phyloP scores from a whole-genome alignment of 2,329 filamentous ascomycete genomes.

The Fusarium staphyleae region DNA sequence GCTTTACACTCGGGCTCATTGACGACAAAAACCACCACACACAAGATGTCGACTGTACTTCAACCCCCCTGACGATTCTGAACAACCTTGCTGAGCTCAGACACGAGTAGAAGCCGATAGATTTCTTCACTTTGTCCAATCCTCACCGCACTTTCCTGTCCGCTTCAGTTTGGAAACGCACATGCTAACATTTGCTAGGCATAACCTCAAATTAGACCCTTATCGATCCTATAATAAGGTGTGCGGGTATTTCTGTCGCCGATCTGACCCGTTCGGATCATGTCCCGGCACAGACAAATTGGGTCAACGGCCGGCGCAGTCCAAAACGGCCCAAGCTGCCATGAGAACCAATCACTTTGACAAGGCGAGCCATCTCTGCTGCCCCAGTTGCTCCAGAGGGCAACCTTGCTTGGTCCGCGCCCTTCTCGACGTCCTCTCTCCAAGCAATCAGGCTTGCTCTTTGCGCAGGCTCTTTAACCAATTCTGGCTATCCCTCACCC shows the following conservation, averaged over 20 bases:
- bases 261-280: slow-evolving; percentile 31
- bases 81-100: background rate
- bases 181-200: slow-evolving; percentile 7
- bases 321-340: slow-evolving; percentile 38
- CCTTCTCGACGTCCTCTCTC: slow-evolving; percentile 24
- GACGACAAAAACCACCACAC: slow-evolving; percentile 19
- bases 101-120: background rate
- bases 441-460: slow-evolving; percentile 28
- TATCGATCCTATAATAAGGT: slow-evolving; percentile 5
- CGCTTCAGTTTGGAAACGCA: background rate
- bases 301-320: slow-evolving; percentile 38
- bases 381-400: slow-evolving; percentile 27
- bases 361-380: slow-evolving; percentile 35
- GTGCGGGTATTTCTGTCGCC: slow-evolving; percentile 23
- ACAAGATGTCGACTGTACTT: background rate
- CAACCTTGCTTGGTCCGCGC: slow-evolving; percentile 31
- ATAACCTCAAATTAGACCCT: slow-evolving; percentile 9
- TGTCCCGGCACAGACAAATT: slow-evolving; percentile 38
- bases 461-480: slow-evolving; percentile 33
- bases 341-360: slow-evolving; percentile 38
- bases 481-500: slow-evolving; percentile 28
- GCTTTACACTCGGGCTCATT: slow-evolving; percentile 3
- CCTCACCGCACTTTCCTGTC: background rate
- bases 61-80: background rate
- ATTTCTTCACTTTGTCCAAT: background rate